Base-by-base conservation (phyloP, 2,329 filamentous ascomycete species). In the Scedosporium dehoogii region DNA sequence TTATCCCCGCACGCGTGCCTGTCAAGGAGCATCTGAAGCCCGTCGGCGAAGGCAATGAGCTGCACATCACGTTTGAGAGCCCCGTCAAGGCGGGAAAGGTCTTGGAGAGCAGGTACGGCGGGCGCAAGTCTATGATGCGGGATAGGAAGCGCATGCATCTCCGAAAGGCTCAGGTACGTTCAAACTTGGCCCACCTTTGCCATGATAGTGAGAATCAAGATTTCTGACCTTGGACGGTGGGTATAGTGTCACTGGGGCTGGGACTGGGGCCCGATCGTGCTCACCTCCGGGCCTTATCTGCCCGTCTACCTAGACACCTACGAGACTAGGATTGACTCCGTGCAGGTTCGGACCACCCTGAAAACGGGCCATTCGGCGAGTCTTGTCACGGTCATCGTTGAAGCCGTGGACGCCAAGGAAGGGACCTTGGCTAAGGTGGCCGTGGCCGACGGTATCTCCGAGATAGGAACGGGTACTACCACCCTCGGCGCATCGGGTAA, bases 231-330 rank as follows among this genome's bases (percentile, higher is more conserved):
- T 18, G 42, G 14, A 18, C 42, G 18, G 9, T 27, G 56, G 9
- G 27, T 42, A 25, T n/a, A 58, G 70, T 89, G 86, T 66, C 82
- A 88, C 66, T 89, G 84, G 84, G 85, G 86, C 4, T 89, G 86
- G 86, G 86, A 89, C 68, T 88, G 85, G 86, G 86, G 86, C 0
- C 85, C 86, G 1, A 78, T 86, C 6, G 67, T 88, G 60, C 79
- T 85, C 70, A 85, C 84, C 0, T 81, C 79, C 7, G 86, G 85
- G 0, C 83, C 85, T 2, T 92, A 89, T 88, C 82, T 82, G 65
- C 81, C 85, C 2, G 79, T 91, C 1, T 79, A 79, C 12, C 71
- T 92, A 1, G 88, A 92, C 70, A 79, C 80, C 0, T 91, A 88
- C 64, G 71, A 75, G 48, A 77, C 79, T 7, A 77, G 82, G 16